Conservation (phyloP, 2,329 filamentous ascomycete species). For the Neoscytalidium dimidiatum region DNA sequence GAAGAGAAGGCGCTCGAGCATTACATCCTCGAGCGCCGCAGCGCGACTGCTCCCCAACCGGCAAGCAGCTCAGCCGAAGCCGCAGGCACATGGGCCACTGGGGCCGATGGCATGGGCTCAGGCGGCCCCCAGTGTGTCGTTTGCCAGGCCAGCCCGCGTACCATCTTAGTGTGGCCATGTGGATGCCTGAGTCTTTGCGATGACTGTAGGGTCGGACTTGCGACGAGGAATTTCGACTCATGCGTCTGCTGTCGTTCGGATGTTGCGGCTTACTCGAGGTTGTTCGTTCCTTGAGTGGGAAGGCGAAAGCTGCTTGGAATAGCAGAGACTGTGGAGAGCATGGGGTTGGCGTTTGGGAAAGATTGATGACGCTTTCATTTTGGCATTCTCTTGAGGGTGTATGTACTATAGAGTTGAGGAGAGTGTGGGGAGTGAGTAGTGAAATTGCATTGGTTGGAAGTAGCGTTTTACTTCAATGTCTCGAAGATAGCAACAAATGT, state of each 20-base stretch:
- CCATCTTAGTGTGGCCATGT: slow-evolving; percentile 94
- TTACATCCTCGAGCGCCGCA: slow-evolving; percentile 58
- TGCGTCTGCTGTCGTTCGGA: slow-evolving; percentile 92
- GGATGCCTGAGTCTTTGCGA: slow-evolving; percentile 93
- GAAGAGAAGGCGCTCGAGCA: slow-evolving; percentile 61
- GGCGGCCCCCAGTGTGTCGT: slow-evolving; percentile 87
- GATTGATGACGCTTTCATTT: background rate
- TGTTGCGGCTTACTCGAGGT: slow-evolving; percentile 83
- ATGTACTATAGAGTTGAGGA: background rate
- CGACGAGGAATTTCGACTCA: slow-evolving; percentile 95
- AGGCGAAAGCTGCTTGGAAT: background rate
- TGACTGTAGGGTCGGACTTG: slow-evolving; percentile 88
- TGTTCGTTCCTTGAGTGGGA: slow-evolving; percentile 73
- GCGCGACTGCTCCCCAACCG: slow-evolving; percentile 35
- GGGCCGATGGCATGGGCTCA: slow-evolving; percentile 72
- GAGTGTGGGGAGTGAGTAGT: background rate
- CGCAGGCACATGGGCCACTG: slow-evolving; percentile 60
- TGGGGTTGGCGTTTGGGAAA: background rate
- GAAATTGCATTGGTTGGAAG: background rate
- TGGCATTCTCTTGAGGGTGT: background rate
- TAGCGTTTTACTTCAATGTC: too few relatives aligned
- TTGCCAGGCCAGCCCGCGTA: slow-evolving; percentile 82
- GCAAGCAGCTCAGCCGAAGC: slow-evolving; percentile 37
- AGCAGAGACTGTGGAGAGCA: background rate
- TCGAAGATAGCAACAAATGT: too few relatives aligned